Conservation (phyloP, 192 early-diverging fungal genomes). For the Backusella luteola region DNA sequence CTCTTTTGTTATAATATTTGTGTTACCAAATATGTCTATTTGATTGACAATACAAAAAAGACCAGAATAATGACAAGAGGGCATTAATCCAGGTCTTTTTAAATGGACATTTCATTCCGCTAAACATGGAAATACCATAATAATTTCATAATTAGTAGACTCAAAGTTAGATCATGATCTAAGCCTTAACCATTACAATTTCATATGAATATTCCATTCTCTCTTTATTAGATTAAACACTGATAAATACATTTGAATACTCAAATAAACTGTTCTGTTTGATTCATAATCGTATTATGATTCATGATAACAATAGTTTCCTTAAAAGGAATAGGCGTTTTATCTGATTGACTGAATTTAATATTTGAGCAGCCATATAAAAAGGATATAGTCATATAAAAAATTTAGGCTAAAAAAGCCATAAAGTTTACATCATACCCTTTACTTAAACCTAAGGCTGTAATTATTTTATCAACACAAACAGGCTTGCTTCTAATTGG, state of each 20-base stretch:
- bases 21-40: neutral
- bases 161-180: neutral
- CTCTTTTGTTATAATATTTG: neutral
- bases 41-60: neutral
- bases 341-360: neutral
- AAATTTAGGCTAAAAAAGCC: neutral
- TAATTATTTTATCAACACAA: neutral
- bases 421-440: neutral
- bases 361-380: neutral
- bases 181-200: neutral
- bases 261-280: neutral
- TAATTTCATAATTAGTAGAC: neutral
- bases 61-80: neutral
- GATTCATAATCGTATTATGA: neutral
- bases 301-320: neutral
- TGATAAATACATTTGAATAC: too few species aligned
- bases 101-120: neutral
- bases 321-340: neutral
- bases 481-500: neutral
- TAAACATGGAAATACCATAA: neutral
- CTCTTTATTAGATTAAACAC: neutral
- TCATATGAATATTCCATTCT: neutral
- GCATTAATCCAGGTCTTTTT: neutral
- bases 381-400: neutral
- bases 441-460: neutral